A percentile compares a stretch with the other conserved stretches of the same genome.
phyloP scores from a whole-genome alignment of 306 rosid species.

The Rubus parviflorus region DNA sequence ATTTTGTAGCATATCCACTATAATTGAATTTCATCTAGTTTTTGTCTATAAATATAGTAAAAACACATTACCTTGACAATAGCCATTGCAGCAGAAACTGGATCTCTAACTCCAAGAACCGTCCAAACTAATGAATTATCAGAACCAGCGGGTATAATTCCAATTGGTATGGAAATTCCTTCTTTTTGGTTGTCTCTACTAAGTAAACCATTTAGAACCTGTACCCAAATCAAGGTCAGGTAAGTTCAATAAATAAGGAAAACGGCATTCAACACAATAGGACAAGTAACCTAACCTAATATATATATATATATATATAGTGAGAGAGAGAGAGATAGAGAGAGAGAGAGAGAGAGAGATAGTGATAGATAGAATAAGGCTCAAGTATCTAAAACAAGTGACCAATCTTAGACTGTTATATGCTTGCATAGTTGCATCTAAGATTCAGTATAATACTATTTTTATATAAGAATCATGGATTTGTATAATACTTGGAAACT shows the following conservation, averaged over 20 bases:
- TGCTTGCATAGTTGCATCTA: neutral
- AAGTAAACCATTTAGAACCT: constrained; percentile 97
- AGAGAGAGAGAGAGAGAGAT: neutral
- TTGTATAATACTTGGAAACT: constrained; percentile 20
- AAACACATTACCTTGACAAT: constrained; percentile 75
- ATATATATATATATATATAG: too few relatives aligned
- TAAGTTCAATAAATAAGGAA: constrained; percentile 3
- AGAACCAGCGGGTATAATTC: constrained; percentile 98
- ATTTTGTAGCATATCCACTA: neutral
- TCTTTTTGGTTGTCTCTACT: constrained; percentile 95
- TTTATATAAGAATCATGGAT: neutral
- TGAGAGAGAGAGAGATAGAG: neutral
- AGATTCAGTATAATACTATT: neutral
- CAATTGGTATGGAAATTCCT: constrained; percentile 98
- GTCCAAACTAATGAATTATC: constrained; percentile 98
- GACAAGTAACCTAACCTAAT: neutral
- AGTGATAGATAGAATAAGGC: neutral
- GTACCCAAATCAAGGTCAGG: constrained; percentile 34
- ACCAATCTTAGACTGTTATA: neutral
- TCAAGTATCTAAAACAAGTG: neutral
- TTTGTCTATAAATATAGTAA: neutral
- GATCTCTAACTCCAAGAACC: constrained; percentile 98
- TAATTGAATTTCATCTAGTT: neutral
- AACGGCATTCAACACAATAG: neutral
- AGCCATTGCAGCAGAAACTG: constrained; percentile 96